These are phyloP conservation scores for Camillea tinctor DNA, from an alignment of 2,329 filamentous ascomycete species.

Conservation along the genomic window DNA sequence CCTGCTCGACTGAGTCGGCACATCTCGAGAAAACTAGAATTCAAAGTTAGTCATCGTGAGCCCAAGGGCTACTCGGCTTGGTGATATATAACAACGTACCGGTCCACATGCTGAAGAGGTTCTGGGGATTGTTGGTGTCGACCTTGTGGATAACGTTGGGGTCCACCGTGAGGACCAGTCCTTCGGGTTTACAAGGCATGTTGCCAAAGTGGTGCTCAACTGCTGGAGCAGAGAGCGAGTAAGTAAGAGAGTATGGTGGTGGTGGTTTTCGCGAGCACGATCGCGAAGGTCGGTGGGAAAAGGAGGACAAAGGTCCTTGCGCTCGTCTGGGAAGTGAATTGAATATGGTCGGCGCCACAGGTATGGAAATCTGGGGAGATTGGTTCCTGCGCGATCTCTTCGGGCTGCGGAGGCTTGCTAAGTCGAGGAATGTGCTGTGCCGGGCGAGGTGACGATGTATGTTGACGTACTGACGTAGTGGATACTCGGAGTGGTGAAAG, in stretches of 20 bases:
- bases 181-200: constrained; percentile 84
- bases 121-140: constrained; percentile 88
- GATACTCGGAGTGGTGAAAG: constrained; percentile 15
- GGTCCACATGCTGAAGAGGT: constrained; percentile 95
- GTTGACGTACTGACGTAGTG: constrained; percentile 14
- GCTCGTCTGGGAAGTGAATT: background rate
- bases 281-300: constrained; percentile 23
- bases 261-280: constrained; percentile 21
- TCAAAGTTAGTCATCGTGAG: constrained; percentile 33
- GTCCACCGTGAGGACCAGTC: constrained; percentile 88
- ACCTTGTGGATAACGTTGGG: constrained; percentile 90
- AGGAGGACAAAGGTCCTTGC: constrained; percentile 5
- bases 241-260: constrained; percentile 15
- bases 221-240: constrained; percentile 20
- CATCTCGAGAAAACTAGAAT: constrained; percentile 84
- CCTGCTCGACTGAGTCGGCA: constrained; percentile 90
- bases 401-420: constrained; percentile 6
- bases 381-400: constrained; percentile 7
- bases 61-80: constrained; percentile 1
- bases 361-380: constrained; percentile 7
- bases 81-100: constrained; percentile 56
- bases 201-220: constrained; percentile 31
- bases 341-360: constrained; percentile 20
- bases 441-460: constrained; percentile 13
- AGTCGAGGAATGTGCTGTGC: constrained; percentile 8